A percentile compares a stretch with the other conserved stretches of the same genome.
Conservation (phyloP, 306 rosid species). For the Gleditsia sinensis region DNA sequence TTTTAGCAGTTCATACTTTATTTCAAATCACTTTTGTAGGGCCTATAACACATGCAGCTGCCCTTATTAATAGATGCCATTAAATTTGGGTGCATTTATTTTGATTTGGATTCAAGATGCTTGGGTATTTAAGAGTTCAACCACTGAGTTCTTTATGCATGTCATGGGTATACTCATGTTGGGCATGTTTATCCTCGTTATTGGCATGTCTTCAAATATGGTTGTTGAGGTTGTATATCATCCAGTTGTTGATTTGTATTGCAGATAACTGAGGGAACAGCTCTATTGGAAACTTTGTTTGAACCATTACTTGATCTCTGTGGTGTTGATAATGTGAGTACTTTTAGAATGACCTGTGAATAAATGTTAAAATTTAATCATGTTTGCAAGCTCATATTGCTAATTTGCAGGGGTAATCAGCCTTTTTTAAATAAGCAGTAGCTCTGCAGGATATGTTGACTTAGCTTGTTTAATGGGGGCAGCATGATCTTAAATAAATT, state of each 20-base stretch:
- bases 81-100: neutral
- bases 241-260: constrained; percentile 37
- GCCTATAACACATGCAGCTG: neutral
- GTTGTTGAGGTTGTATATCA: constrained; percentile 29
- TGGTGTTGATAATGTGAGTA: constrained; percentile 71
- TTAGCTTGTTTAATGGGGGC: constrained; percentile 18
- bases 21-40: neutral
- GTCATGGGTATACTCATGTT: constrained; percentile 19
- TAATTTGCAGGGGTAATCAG: neutral
- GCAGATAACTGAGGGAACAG: constrained; percentile 75
- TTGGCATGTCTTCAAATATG: constrained; percentile 22
- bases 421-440: constrained; percentile 18
- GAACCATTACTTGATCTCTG: constrained; percentile 81
- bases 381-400: constrained; percentile 8
- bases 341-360: constrained; percentile 22
- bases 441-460: constrained; percentile 10
- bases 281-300: constrained; percentile 60
- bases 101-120: neutral
- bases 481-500: constrained; percentile 6
- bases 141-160: neutral
- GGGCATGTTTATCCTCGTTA: constrained; percentile 19
- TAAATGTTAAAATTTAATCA: constrained; percentile 25
- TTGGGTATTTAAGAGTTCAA: neutral
- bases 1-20: neutral
- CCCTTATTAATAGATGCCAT: neutral